Evolutionary conservation across 176 grass and related monocot genomes (phyloP).

Genomic region (Thalia dealbata): DNA sequence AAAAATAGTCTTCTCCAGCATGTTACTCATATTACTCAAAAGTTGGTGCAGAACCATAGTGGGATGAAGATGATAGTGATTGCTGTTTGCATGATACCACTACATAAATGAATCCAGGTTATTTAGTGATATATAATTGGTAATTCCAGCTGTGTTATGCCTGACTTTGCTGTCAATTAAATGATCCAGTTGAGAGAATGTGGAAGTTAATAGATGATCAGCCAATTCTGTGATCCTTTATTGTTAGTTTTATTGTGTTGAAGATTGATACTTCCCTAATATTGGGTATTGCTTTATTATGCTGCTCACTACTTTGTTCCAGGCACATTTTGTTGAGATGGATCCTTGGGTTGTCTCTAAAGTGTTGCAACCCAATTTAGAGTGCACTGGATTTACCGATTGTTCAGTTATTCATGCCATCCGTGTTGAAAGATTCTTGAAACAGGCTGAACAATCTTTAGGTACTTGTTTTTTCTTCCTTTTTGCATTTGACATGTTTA

Average conservation of each 20-base stretch:
- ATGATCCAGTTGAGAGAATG: not conserved
- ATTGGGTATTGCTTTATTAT: not conserved
- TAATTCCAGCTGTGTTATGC: not conserved
- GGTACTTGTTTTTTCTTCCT: slow-evolving; percentile 21
- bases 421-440: slow-evolving; percentile 70
- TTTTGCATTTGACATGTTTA: not conserved
- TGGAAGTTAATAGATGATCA: no score
- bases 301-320: not conserved
- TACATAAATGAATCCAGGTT: no score
- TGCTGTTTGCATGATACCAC: no score
- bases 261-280: not conserved
- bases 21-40: no score
- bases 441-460: slow-evolving; percentile 53
- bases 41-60: no score
- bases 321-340: slow-evolving; percentile 97
- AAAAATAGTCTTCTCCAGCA: no score
- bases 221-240: no score
- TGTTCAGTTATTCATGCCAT: slow-evolving; percentile 68
- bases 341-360: slow-evolving; percentile 86
- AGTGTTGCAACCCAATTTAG: slow-evolving; percentile 70
- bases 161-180: not conserved
- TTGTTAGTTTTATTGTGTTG: not conserved
- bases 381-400: slow-evolving; percentile 79
- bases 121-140: not conserved
- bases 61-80: no score